Conservation (phyloP, 805 yeast species). For the Wickerhamomyces subpelliculosus region DNA sequence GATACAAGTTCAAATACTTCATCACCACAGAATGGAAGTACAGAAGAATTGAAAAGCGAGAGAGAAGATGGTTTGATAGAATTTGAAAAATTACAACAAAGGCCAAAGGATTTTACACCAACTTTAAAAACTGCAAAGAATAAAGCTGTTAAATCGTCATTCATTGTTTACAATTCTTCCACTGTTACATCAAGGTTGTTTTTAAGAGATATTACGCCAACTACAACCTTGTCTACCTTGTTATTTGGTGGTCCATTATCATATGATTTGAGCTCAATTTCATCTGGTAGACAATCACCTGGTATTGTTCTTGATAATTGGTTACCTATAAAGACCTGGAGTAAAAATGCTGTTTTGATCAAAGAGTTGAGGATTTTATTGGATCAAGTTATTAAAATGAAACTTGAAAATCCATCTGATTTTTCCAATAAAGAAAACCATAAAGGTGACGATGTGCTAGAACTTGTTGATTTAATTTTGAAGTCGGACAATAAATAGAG, state of each 20-base stretch:
- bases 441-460: slow-evolving; percentile 30
- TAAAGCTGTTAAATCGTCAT: slow-evolving; percentile 41
- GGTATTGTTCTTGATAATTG: slow-evolving; percentile 85
- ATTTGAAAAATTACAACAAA: slow-evolving; percentile 20
- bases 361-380: slow-evolving; percentile 60
- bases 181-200: slow-evolving; percentile 62
- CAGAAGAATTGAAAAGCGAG: slow-evolving; percentile 19
- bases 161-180: slow-evolving; percentile 56
- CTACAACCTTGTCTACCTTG: slow-evolving; percentile 62
- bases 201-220: slow-evolving; percentile 74
- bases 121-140: slow-evolving; percentile 23
- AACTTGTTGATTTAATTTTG: slow-evolving; percentile 28
- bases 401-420: slow-evolving; percentile 45
- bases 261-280: slow-evolving; percentile 42
- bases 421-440: slow-evolving; percentile 10
- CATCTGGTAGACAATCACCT: slow-evolving; percentile 52
- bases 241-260: slow-evolving; percentile 72
- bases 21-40: not conserved
- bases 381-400: slow-evolving; percentile 59
- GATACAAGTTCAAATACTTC: slow-evolving; percentile 26
- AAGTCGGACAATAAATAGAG: slow-evolving; percentile 6
- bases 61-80: slow-evolving; percentile 37
- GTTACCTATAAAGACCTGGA: slow-evolving; percentile 90
- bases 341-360: slow-evolving; percentile 83
- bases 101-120: slow-evolving; percentile 35